phyloP scores from a whole-genome alignment of 257 asterid species.

The Solanum peruvianum region DNA sequence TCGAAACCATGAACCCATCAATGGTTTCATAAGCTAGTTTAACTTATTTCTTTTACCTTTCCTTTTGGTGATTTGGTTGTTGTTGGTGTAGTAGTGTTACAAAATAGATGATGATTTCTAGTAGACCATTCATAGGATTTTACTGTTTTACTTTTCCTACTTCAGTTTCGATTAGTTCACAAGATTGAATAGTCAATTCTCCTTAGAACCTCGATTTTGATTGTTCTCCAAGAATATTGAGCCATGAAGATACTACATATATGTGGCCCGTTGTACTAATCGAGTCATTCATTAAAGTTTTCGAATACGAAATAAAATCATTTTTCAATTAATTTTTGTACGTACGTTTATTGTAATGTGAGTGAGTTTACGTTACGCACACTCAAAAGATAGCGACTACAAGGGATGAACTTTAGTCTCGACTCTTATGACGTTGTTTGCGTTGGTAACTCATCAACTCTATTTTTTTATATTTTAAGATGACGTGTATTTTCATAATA shows the following conservation, averaged over 20 bases:
- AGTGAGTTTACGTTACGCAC: neutral
- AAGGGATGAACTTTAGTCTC: rapidly evolving
- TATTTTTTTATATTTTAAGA: neutral
- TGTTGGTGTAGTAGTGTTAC: neutral
- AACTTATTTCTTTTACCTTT: neutral
- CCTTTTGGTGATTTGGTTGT: neutral
- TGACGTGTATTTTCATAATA: neutral
- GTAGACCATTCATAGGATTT: neutral
- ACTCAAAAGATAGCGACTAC: neutral
- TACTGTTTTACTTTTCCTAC: neutral
- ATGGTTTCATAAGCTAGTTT: neutral
- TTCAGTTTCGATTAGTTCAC: neutral
- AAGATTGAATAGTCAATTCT: neutral
- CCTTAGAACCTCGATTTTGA: neutral
- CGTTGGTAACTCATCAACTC: too few species aligned
- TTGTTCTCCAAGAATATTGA: neutral
- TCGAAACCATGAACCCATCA: neutral
- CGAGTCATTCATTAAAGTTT: neutral
- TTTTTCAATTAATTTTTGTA: neutral
- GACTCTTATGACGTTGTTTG: too few species aligned
- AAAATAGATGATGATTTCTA: neutral
- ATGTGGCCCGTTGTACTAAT: neutral
- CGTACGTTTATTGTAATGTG: neutral
- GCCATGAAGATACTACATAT: neutral
- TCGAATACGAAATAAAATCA: neutral